Conservation (phyloP, 345 rosid genomes). For the Murraya koenigii region DNA sequence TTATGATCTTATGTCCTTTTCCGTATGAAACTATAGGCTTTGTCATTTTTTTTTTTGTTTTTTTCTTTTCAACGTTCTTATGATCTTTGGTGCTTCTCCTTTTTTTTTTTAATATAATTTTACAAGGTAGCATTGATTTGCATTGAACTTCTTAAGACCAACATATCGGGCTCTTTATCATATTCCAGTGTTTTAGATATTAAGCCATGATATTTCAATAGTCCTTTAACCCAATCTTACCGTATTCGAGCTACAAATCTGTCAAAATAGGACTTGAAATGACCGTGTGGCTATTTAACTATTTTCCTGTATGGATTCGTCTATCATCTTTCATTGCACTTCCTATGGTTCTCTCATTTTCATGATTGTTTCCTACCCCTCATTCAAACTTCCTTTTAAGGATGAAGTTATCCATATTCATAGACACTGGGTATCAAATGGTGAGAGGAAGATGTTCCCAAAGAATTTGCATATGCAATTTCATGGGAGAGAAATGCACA, state of each 20-base stretch:
- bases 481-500: slow-evolving; percentile 95
- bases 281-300: not conserved
- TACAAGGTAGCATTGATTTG: not conserved
- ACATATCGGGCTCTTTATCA: not conserved
- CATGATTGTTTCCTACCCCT: slow-evolving; percentile 5
- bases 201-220: not conserved
- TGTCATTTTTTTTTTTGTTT: not conserved
- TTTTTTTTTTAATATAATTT: not conserved
- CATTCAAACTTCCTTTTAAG: slow-evolving; percentile 36
- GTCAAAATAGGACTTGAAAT: not conserved
- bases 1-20: no score
- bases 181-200: not conserved
- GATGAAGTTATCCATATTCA: slow-evolving; percentile 81
- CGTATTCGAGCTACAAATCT: not conserved
- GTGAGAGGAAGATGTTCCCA: slow-evolving; percentile 54
- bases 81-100: not conserved
- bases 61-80: not conserved
- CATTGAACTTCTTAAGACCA: not conserved
- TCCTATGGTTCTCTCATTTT: not conserved
- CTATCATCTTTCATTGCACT: not conserved
- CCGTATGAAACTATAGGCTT: not conserved
- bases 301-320: not conserved
- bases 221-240: not conserved
- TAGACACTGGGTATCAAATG: slow-evolving; percentile 54
- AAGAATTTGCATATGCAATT: slow-evolving; percentile 76